Evolutionary conservation across 305 asterid species (phyloP).

Genomic region (Rubia tinctorum): DNA sequence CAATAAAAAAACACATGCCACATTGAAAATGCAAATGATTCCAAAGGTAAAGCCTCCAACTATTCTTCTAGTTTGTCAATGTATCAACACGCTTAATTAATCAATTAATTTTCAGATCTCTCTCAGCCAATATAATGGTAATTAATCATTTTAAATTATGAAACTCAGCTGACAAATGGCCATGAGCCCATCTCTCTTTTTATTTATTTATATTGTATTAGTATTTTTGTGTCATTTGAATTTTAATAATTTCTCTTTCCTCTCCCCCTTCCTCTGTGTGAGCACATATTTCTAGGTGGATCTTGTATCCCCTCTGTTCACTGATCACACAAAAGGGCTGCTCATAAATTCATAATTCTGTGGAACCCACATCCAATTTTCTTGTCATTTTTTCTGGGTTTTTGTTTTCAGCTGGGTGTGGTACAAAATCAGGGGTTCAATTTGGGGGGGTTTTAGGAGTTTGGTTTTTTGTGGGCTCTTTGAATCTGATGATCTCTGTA

Average conservation of each 20-base stretch:
- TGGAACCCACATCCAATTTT: background rate
- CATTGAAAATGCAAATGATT: background rate
- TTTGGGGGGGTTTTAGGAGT: conserved; percentile 19
- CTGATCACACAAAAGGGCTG: conserved; percentile 23
- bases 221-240: background rate
- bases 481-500: conserved; percentile 13
- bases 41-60: background rate
- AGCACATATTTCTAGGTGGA: conserved; percentile 21
- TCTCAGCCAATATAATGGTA: conserved; percentile 21
- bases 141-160: conserved; percentile 19
- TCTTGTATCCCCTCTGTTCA: conserved; percentile 21
- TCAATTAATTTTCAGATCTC: conserved; percentile 12
- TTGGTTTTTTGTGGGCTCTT: conserved; percentile 7
- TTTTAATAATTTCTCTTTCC: background rate
- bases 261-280: conserved; percentile 2
- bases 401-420: conserved; percentile 14
- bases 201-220: background rate
- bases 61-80: conserved; percentile 9
- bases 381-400: conserved; percentile 9
- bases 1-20: background rate
- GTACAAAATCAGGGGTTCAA: conserved; percentile 8
- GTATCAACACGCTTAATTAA: background rate
- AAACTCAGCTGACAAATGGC: conserved; percentile 7
- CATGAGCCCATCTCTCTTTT: background rate
- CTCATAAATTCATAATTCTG: conserved; percentile 5